Percentiles rank a stretch among this genome's conserved stretches.
These are phyloP conservation scores for Trichophyton rubrum DNA, from an alignment of 2,329 filamentous ascomycete genomes.

Conservation along the genomic window DNA sequence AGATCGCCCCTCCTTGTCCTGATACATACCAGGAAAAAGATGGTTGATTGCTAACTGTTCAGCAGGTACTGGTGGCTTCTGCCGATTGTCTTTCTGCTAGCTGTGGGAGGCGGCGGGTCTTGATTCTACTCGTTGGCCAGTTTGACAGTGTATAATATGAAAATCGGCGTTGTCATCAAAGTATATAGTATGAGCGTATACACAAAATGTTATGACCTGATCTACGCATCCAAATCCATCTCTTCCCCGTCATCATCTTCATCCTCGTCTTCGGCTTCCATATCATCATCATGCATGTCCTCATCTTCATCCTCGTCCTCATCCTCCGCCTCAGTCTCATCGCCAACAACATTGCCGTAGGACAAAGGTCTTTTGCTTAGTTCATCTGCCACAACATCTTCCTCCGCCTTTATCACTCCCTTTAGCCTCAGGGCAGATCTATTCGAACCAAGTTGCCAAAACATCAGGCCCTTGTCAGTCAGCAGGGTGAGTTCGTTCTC, in stretches of 20 bases:
- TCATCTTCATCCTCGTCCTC: not conserved
- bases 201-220: not conserved
- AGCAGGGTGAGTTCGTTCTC: constrained; percentile 28
- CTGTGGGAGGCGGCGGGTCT: constrained; percentile 29
- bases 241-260: not conserved
- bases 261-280: not conserved
- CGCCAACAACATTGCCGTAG: not conserved
- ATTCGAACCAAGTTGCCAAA: constrained; percentile 24
- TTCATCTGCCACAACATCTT: not conserved
- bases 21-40: not conserved
- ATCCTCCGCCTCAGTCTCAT: not conserved
- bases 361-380: not conserved
- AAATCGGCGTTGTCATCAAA: not conserved
- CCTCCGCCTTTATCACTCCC: constrained; percentile 7
- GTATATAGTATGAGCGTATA: not conserved
- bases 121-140: not conserved
- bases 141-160: not conserved
- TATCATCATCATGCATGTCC: not conserved
- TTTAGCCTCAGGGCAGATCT: constrained; percentile 17
- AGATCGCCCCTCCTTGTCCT: constrained; percentile 10
- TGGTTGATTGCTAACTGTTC: not conserved
- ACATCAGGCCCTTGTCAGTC: constrained; percentile 32
- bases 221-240: constrained; percentile 4
- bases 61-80: constrained; percentile 38
- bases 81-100: constrained; percentile 30